Percentiles rank a stretch among this genome's conserved stretches.
Evolutionary conservation across 2,329 filamentous ascomycete species (phyloP).

Genomic region (Fusarium penzigii): DNA sequence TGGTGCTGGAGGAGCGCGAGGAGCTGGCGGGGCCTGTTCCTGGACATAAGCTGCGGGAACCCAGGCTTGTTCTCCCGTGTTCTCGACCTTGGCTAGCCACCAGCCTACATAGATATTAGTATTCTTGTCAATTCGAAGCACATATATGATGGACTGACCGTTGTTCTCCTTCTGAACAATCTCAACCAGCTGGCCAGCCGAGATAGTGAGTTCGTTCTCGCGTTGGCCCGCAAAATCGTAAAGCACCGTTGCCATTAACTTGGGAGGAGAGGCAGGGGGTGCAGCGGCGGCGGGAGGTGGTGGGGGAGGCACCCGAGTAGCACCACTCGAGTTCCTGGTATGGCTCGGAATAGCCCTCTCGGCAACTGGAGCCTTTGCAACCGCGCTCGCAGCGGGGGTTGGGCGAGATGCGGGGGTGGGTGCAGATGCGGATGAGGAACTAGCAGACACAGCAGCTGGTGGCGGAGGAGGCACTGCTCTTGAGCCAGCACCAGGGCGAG

Average conservation of each 20-base stretch:
- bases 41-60: constrained; percentile 92
- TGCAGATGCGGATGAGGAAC: constrained; percentile 25
- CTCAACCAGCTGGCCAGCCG: constrained; percentile 78
- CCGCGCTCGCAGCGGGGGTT: constrained; percentile 7
- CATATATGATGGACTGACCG: constrained; percentile 57
- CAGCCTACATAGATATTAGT: constrained; percentile 64
- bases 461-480: constrained; percentile 36
- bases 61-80: constrained; percentile 77
- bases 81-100: constrained; percentile 79
- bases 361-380: constrained; percentile 15
- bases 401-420: constrained; percentile 19
- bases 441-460: constrained; percentile 33
- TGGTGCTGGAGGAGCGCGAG: constrained; percentile 66
- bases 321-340: constrained; percentile 54
- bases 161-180: constrained; percentile 95
- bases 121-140: neutral
- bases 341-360: constrained; percentile 47
- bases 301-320: constrained; percentile 61
- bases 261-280: constrained; percentile 55
- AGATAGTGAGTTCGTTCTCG: constrained; percentile 81
- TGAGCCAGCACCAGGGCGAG: constrained; percentile 41
- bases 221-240: constrained; percentile 90
- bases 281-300: constrained; percentile 57
- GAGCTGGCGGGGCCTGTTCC: constrained; percentile 68
- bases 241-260: constrained; percentile 82